Percentiles rank a stretch among this genome's conserved stretches.
These are phyloP conservation scores for Mortierella sp. DNA, from an alignment of 371 early-diverging fungal genomes.

Conservation along the genomic window DNA sequence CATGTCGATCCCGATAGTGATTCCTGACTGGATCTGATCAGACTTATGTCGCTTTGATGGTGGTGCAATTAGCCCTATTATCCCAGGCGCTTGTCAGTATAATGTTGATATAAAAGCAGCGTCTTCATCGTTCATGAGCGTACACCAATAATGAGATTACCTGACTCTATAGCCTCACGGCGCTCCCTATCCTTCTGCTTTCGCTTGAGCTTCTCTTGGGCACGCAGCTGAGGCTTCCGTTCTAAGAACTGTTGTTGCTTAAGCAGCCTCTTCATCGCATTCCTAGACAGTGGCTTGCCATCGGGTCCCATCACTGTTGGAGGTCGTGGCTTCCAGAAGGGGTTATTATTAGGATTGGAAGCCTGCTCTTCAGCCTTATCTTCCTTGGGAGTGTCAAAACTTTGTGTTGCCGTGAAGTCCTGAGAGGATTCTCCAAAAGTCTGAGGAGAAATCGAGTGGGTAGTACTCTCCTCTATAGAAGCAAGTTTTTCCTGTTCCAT, in stretches of 20 bases:
- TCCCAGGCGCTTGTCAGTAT: not conserved
- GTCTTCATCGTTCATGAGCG: not conserved
- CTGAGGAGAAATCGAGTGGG: not conserved
- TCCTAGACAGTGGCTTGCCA: slow-evolving; percentile 55
- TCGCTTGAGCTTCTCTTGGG: slow-evolving; percentile 57
- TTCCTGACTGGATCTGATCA: slow-evolving; percentile 56
- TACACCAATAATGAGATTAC: slow-evolving; percentile 3
- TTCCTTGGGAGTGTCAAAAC: slow-evolving; percentile 4
- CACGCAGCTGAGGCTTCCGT: slow-evolving; percentile 26
- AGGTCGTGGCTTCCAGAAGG: slow-evolving; percentile 50
- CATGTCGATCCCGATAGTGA: slow-evolving; percentile 80
- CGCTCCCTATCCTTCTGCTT: slow-evolving; percentile 55
- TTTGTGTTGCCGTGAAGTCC: not conserved
- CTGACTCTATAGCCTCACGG: slow-evolving; percentile 47
- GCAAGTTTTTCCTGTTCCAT: not conserved
- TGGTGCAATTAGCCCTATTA: slow-evolving; percentile 33
- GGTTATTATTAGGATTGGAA: slow-evolving; percentile 13
- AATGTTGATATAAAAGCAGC: not conserved
- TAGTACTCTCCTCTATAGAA: not conserved
- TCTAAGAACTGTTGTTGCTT: slow-evolving; percentile 58
- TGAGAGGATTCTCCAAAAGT: not conserved
- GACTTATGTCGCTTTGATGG: slow-evolving; percentile 41
- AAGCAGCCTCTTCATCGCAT: slow-evolving; percentile 59
- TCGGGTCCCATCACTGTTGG: slow-evolving; percentile 48
- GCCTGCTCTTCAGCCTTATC: not conserved